Conservation (phyloP, 2,329 filamentous ascomycete species). For the Claviceps sp. region DNA sequence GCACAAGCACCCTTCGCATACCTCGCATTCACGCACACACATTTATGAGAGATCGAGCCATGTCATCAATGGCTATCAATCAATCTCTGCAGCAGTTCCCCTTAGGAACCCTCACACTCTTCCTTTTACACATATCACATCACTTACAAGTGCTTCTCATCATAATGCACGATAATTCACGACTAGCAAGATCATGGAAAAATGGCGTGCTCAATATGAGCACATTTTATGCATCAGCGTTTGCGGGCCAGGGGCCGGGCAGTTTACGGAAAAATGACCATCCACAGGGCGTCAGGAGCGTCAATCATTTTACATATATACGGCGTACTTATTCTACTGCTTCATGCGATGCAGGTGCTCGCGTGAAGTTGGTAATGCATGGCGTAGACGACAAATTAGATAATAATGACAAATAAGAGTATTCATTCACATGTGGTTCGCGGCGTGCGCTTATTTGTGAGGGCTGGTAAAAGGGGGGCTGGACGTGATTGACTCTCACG, state of each 20-base stretch:
- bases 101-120: too few species aligned
- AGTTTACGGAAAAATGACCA: conserved; percentile 2
- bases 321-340: not conserved
- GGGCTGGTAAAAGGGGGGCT: too few species aligned
- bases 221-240: not conserved
- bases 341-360: not conserved
- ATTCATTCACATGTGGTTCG: too few species aligned
- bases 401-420: too few species aligned
- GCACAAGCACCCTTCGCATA: too few species aligned
- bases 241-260: not conserved
- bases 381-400: not conserved
- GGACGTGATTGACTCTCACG: too few species aligned
- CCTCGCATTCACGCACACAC: too few species aligned
- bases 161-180: not conserved
- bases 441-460: too few species aligned
- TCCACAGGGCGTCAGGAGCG: conserved; percentile 1
- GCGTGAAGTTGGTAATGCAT: not conserved
- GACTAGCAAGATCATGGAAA: not conserved
- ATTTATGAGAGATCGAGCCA: too few species aligned
- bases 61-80: too few species aligned
- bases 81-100: too few species aligned
- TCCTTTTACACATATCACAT: not conserved
- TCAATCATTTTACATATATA: not conserved
- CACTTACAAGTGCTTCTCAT: not conserved
- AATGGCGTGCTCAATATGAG: not conserved